Evolutionary conservation across 116 monocot species (phyloP).

Genomic region (Trichopus zeylanicus): DNA sequence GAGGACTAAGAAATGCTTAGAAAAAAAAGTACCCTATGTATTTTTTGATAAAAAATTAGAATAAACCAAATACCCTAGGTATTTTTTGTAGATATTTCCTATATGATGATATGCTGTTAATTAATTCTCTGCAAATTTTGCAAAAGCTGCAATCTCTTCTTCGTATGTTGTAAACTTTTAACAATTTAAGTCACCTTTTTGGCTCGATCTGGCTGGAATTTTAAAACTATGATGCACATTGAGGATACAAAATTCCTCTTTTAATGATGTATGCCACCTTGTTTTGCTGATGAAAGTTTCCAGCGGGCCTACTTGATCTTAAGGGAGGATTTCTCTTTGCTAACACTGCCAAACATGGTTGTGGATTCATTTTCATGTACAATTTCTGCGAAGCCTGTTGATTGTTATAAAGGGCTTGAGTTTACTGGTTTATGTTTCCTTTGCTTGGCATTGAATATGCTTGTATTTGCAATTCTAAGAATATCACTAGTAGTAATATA

Average conservation of each 20-base stretch:
- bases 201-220: not conserved
- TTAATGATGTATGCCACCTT: not conserved
- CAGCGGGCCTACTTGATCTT: conserved; percentile 61
- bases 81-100: too few species aligned
- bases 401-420: conserved; percentile 83
- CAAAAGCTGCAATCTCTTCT: too few species aligned
- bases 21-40: too few species aligned
- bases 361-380: conserved; percentile 99
- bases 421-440: conserved; percentile 57
- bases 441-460: not conserved
- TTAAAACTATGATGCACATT: not conserved
- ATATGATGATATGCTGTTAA: too few species aligned
- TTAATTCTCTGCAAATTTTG: too few species aligned
- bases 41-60: too few species aligned
- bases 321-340: conserved; percentile 67
- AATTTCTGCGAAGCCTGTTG: conserved; percentile 81
- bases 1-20: conserved; percentile 80
- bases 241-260: not conserved
- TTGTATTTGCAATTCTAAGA: not conserved
- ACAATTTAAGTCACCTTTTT: too few species aligned
- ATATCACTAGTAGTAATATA: conserved; percentile 9
- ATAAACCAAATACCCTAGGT: too few species aligned
- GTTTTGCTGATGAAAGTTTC: not conserved
- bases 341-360: conserved; percentile 90
- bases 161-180: too few species aligned